Evolutionary conservation across 2,329 filamentous ascomycete genomes (phyloP).

Genomic region (Orbilia oligospora): DNA sequence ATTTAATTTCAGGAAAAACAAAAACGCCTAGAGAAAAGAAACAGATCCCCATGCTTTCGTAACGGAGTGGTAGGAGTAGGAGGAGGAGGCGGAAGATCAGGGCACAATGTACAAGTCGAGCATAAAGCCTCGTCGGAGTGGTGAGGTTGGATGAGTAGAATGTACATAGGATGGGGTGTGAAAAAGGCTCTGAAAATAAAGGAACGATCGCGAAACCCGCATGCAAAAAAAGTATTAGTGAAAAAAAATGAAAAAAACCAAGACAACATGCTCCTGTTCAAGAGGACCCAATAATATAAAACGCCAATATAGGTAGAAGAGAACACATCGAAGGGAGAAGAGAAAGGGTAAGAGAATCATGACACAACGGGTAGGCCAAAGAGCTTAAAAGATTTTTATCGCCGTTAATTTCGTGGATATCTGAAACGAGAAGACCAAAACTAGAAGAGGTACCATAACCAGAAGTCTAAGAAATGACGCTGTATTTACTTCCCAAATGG

Average conservation of each 20-base stretch:
- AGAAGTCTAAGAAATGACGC: slow-evolving; percentile 6
- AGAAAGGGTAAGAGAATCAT: slow-evolving; percentile 27
- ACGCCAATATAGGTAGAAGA: slow-evolving; percentile 45
- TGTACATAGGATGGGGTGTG: slow-evolving; percentile 28
- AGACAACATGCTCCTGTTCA: slow-evolving; percentile 35
- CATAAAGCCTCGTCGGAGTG: not conserved
- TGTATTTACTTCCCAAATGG: slow-evolving; percentile 48
- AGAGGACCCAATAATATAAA: slow-evolving; percentile 27
- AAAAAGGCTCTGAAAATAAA: slow-evolving; percentile 18
- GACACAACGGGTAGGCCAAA: slow-evolving; percentile 24
- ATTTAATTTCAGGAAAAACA: not conserved
- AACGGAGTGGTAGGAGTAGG: not conserved
- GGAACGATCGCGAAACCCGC: slow-evolving; percentile 29
- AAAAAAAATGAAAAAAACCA: slow-evolving; percentile 5
- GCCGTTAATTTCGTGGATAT: slow-evolving; percentile 50
- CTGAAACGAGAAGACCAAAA: slow-evolving; percentile 27
- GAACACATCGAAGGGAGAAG: slow-evolving; percentile 1
- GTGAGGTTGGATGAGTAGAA: slow-evolving; percentile 22
- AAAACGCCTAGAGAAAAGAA: slow-evolving; percentile 28
- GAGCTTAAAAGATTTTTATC: slow-evolving; percentile 36
- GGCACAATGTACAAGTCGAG: slow-evolving; percentile 40
- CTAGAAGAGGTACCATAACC: slow-evolving; percentile 29
- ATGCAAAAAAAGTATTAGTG: slow-evolving; percentile 14
- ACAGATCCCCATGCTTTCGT: slow-evolving; percentile 40
- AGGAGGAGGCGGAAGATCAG: not conserved